Conservation (phyloP, 202 grass and related monocot species). For the Dendrocalamus latiflorus region DNA sequence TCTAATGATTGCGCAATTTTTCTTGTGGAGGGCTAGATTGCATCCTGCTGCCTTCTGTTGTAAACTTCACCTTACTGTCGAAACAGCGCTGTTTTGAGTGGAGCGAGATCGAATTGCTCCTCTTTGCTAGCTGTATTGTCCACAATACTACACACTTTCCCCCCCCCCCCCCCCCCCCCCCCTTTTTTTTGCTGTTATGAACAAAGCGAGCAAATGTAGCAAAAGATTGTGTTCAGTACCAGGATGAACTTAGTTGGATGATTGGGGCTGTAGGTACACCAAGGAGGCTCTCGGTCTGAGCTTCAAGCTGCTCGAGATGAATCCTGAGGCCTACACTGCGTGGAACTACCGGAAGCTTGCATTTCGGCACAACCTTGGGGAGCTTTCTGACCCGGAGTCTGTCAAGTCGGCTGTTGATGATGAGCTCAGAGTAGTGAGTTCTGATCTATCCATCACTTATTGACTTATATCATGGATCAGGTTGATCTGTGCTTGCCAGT, state of each 20-base stretch:
- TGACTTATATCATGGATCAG: neutral
- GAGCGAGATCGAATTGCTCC: no score
- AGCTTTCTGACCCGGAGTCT: conserved; percentile 44
- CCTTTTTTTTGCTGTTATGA: no score
- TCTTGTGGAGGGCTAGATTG: no score
- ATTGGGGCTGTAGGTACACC: conserved; percentile 44
- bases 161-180: no score
- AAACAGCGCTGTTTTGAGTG: no score
- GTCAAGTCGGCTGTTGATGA: conserved; percentile 55
- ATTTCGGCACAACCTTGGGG: conserved; percentile 59
- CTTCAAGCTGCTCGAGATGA: conserved; percentile 91
- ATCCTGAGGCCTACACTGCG: conserved; percentile 73
- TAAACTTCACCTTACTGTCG: no score
- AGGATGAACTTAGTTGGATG: neutral
- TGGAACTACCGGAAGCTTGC: conserved; percentile 96
- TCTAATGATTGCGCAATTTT: neutral
- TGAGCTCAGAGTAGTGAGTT: conserved; percentile 69
- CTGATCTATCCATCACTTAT: no score
- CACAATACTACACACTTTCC: no score
- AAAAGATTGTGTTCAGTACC: neutral
- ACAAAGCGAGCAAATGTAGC: neutral
- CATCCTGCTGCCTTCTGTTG: no score
- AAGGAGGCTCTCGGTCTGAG: conserved; percentile 26
- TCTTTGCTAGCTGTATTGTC: no score
- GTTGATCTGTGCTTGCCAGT: neutral